Percentiles rank a stretch among this genome's conserved stretches.
These are phyloP conservation scores for Fusarium haematococcum DNA, from an alignment of 2,329 filamentous ascomycete species.

Conservation along the genomic window DNA sequence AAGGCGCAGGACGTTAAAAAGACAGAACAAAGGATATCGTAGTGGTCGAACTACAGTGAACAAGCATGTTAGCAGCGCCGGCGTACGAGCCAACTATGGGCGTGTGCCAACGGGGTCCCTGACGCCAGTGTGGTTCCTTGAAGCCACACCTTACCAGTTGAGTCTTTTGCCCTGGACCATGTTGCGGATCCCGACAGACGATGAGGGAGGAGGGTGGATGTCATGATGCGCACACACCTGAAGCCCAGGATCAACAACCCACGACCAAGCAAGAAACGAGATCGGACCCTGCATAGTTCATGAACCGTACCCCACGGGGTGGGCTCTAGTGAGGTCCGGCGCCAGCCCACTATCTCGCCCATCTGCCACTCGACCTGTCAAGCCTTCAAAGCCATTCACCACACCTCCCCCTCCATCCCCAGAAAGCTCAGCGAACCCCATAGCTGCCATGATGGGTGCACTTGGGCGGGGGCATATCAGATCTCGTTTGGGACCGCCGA, in stretches of 20 bases:
- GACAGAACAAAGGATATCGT: conserved; percentile 22
- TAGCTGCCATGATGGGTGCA: not conserved
- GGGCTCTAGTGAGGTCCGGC: conserved; percentile 9
- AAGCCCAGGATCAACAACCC: not conserved
- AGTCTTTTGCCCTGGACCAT: conserved; percentile 21
- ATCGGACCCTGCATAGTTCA: conserved; percentile 42
- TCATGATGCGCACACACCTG: conserved; percentile 9
- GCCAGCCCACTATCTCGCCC: conserved; percentile 28
- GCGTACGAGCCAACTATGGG: conserved; percentile 8
- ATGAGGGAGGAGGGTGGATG: conserved; percentile 13
- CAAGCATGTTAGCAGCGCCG: conserved; percentile 19
- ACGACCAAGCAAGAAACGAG: conserved; percentile 5
- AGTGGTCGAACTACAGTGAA: conserved; percentile 5
- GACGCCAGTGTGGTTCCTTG: conserved; percentile 11
- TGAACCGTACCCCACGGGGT: conserved; percentile 37
- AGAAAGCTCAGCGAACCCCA: conserved; percentile 4
- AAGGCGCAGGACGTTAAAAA: conserved; percentile 8
- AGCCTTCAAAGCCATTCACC: not conserved
- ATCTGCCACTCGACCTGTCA: conserved; percentile 25
- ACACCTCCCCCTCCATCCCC: conserved; percentile 12
- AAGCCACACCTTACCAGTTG: conserved; percentile 23
- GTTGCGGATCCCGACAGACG: conserved; percentile 30
- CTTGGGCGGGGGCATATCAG: conserved; percentile 19
- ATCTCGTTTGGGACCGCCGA: conserved; percentile 20
- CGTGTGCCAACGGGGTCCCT: conserved; percentile 17